Base-by-base conservation (phyloP, 1,284 basidiomycete genomes). In the Exobasidium cylindrosporum region DNA sequence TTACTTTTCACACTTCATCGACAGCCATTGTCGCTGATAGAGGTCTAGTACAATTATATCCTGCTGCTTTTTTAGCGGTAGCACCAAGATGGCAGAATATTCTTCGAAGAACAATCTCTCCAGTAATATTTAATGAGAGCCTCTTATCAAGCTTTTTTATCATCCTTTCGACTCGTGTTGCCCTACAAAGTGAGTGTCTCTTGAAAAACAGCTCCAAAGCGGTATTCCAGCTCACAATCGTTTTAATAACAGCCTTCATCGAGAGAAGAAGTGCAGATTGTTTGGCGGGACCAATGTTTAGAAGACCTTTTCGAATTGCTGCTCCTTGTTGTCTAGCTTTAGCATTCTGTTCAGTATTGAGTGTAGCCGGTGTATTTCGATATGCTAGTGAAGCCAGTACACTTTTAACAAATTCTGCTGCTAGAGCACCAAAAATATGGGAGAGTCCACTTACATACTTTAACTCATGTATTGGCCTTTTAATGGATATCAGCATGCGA, bases 131-230 rank as follows among this genome's bases (percentile, higher is more conserved):
- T 40, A 67, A 74, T 24, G 66, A 67, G 4, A 64, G 65, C 7
- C 59, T 74, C 35, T 69, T 70, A 45, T 57, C 69, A 0, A 55
- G 62, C 4, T 64, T 74, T 31, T 74, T 73, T 57, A 43, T 74
- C 57, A 62, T 74, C 26, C 53, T 74, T 11, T 64, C 66, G 6
- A 69, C 65, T 2, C 61, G 72, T 1, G 65, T 68, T 0, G 53
- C 50, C 11, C 29, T 50, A 10, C 47, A 50, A 23, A 50, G 47
- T 50, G 29, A 50, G 47, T 50, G 14, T n/a, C n/a, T n/a, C n/a
- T n/a, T n/a, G n/a, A n/a, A n/a, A n/a, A n/a, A n/a, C n/a, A n/a
- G n/a, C n/a, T n/a, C n/a, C n/a, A n/a, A n/a, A n/a, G n/a, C n/a
- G n/a, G n/a, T n/a, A n/a, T n/a, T n/a, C n/a, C n/a, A n/a, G n/a